These are phyloP conservation scores for Amanita fuliginea DNA, from an alignment of 768 basidiomycete genomes.

Conservation along the genomic window DNA sequence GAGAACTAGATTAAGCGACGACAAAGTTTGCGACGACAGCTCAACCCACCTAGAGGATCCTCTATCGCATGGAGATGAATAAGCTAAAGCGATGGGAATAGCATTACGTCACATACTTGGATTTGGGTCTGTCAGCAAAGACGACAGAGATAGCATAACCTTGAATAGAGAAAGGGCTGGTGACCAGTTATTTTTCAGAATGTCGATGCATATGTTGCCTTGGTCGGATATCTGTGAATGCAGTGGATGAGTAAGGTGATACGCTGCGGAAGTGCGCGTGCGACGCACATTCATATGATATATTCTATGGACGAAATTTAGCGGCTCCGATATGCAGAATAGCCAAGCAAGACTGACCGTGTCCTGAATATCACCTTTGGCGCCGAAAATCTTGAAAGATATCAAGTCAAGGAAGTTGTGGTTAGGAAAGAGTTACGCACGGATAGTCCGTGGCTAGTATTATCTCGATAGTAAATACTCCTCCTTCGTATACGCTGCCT, in stretches of 20 bases:
- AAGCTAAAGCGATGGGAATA: background rate
- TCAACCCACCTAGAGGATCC: slow-evolving; percentile 56
- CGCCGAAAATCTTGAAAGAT: slow-evolving; percentile 53
- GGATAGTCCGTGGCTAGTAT: slow-evolving; percentile 67
- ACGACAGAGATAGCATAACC: slow-evolving; percentile 88
- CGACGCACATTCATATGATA: slow-evolving; percentile 73
- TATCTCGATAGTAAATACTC: slow-evolving; percentile 61
- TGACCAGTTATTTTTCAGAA: slow-evolving; percentile 90
- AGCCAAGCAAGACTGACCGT: slow-evolving; percentile 28
- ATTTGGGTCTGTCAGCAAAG: slow-evolving; percentile 89
- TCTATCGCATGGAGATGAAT: slow-evolving; percentile 23
- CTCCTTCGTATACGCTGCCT: slow-evolving; percentile 76
- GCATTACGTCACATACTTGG: slow-evolving; percentile 47
- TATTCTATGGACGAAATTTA: slow-evolving; percentile 34
- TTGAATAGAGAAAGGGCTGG: slow-evolving; percentile 91
- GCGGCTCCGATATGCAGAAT: background rate
- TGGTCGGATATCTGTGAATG: slow-evolving; percentile 50
- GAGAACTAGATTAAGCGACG: background rate
- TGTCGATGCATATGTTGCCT: slow-evolving; percentile 78
- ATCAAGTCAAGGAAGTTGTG: slow-evolving; percentile 4
- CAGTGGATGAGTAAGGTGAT: background rate
- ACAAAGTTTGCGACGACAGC: background rate
- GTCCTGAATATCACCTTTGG: slow-evolving; percentile 71
- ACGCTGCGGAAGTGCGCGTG: background rate
- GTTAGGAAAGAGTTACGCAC: slow-evolving; percentile 30